Conservation (phyloP, 148 eudicot genomes). For the Cornus florida region DNA sequence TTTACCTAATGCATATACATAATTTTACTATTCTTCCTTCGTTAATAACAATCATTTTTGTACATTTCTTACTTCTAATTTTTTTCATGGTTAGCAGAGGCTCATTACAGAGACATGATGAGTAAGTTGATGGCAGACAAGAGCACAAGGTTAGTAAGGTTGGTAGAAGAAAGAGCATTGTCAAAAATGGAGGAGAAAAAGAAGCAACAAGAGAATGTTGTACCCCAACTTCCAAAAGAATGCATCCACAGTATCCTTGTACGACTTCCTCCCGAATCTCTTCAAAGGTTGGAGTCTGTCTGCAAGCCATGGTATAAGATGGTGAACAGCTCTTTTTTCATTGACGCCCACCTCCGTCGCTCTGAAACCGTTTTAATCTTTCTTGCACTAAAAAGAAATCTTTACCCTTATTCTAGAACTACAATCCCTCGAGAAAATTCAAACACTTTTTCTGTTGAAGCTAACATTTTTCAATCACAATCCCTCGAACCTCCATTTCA, state of each 20-base stretch:
- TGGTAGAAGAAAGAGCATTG: conserved; percentile 30
- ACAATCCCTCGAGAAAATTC: not conserved
- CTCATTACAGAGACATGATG: too few species aligned
- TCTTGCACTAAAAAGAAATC: not conserved
- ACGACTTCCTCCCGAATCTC: conserved; percentile 45
- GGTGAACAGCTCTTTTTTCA: conserved; percentile 26
- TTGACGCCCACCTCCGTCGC: conserved; percentile 30
- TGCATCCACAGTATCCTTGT: conserved; percentile 42
- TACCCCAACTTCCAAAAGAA: conserved; percentile 33
- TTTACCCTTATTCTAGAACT: not conserved
- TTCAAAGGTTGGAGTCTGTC: conserved; percentile 37
- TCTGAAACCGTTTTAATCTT: conserved; percentile 41
- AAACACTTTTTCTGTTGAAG: conserved; percentile 32
- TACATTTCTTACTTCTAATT: too few species aligned
- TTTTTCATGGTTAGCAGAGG: too few species aligned
- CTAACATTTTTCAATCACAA: conserved; percentile 15
- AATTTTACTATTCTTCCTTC: too few species aligned
- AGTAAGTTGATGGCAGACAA: too few species aligned
- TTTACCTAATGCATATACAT: too few species aligned
- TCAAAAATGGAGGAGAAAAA: conserved; percentile 31
- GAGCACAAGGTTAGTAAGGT: not conserved
- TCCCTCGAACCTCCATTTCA: not conserved
- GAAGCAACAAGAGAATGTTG: conserved; percentile 4
- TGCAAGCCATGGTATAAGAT: conserved; percentile 49
- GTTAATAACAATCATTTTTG: too few species aligned